These are phyloP conservation scores for Beauveria brongniartii DNA, from an alignment of 2,329 filamentous ascomycete genomes.

Conservation along the genomic window DNA sequence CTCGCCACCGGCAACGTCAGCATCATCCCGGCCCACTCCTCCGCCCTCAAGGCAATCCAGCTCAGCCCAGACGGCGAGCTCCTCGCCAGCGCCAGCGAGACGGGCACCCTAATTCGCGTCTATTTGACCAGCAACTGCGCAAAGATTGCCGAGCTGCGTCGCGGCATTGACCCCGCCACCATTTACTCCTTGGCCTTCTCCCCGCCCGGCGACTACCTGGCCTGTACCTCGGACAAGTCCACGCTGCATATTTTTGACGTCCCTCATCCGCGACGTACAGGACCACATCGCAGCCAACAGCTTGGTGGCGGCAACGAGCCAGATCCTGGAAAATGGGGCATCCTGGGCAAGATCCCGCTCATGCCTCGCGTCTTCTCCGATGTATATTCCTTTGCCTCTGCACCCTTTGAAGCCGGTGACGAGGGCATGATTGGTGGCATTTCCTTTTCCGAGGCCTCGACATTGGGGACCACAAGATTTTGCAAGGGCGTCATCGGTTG, in stretches of 20 bases:
- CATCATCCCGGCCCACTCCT: slow-evolving; percentile 86
- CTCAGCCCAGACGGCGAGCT: slow-evolving; percentile 74
- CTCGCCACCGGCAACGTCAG: slow-evolving; percentile 72
- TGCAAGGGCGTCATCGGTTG: slow-evolving; percentile 83
- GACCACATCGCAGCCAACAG: slow-evolving; percentile 24
- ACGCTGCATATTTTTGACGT: slow-evolving; percentile 93
- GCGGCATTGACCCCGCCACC: slow-evolving; percentile 79
- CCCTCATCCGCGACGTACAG: slow-evolving; percentile 43
- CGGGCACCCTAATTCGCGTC: slow-evolving; percentile 79
- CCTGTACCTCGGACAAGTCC: slow-evolving; percentile 93
- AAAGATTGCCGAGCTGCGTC: slow-evolving; percentile 73
- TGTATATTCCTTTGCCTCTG: slow-evolving; percentile 74
- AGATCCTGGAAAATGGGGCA: slow-evolving; percentile 70
- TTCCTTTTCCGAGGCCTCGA: slow-evolving; percentile 34
- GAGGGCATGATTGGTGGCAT: slow-evolving; percentile 47
- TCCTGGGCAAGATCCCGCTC: slow-evolving; percentile 73
- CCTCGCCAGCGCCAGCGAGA: slow-evolving; percentile 84
- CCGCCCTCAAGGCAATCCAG: slow-evolving; percentile 67
- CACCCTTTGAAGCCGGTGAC: slow-evolving; percentile 75
- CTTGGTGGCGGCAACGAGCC: slow-evolving; percentile 27
- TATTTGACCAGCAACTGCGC: slow-evolving; percentile 76
- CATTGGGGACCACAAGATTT: slow-evolving; percentile 47
- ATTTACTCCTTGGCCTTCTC: slow-evolving; percentile 87
- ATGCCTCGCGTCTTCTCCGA: slow-evolving; percentile 86
- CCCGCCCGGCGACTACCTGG: slow-evolving; percentile 69